Base-by-base conservation (phyloP, 2,329 filamentous ascomycete genomes). In the Paramyrothecium sp. region DNA sequence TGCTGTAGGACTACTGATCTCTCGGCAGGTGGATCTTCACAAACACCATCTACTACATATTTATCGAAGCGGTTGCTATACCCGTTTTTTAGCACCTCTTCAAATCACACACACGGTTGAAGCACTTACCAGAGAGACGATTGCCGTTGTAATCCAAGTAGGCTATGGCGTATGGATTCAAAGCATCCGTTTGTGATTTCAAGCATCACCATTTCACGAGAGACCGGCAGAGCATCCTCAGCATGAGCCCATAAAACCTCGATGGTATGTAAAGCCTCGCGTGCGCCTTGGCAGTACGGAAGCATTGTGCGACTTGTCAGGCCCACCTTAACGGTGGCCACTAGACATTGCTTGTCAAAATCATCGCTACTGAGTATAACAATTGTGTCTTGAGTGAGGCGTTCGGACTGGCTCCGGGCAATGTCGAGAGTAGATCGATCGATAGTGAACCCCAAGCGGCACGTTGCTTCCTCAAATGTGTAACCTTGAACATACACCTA, bases 151-250 rank as follows among this genome's bases (percentile, higher is more conserved):
- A 97, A 73, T 0, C 89, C 88, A 16, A 84, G 76, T 68, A 97
- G 79, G 0, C 87, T 88, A 68, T 96, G 86, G 0, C 90, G 82
- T 41, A 85, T 81, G 0, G 90, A 85, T 70, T 97, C 93, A 61
- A 86, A 97, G 68, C 92, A 96, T 1, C 89, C 88, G 0, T 73
- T 72, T 3, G 87, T 82, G 1, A 89, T 82, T 67, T 97, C 91
- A 0, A 97, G 75, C 90, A 97, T 96, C 12, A 93, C 72, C 70
- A 87, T 88, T 63, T 89, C 86, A 17, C 82, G 80, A 0, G 91
- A 86, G 65, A 97, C 89, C 52, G 96, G 78, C 3, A 81, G 58
- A 0, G 87, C 76, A 22, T 92, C 83, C 3, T 84, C 75, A 0
- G 78, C 65, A 8, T 81, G 72, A 0, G 84, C 82, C 75, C 92